These are phyloP conservation scores for Neopestalotiopsis rosae DNA, from an alignment of 2,329 filamentous ascomycete species.

Conservation along the genomic window DNA sequence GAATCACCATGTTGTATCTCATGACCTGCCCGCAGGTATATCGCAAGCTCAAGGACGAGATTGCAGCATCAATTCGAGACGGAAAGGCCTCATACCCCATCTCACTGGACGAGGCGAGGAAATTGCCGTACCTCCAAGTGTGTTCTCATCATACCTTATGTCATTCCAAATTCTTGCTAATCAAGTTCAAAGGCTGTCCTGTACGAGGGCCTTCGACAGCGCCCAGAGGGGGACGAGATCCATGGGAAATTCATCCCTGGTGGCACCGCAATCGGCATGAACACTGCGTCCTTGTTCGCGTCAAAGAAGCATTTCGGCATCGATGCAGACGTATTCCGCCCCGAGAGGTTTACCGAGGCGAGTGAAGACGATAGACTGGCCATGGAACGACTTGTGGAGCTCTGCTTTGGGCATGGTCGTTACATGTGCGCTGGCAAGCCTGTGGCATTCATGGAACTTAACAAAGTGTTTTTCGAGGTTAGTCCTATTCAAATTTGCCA, in stretches of 20 bases:
- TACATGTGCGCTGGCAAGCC: slow-evolving; percentile 47
- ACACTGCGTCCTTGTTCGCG: slow-evolving; percentile 39
- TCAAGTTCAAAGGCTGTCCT: slow-evolving; percentile 33
- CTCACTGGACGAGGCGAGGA: slow-evolving; percentile 30
- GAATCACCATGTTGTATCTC: slow-evolving; percentile 52
- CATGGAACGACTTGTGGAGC: slow-evolving; percentile 41
- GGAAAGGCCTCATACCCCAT: slow-evolving; percentile 35
- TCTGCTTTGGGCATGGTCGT: slow-evolving; percentile 45
- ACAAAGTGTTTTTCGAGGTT: slow-evolving; percentile 50
- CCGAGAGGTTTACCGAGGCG: slow-evolving; percentile 49
- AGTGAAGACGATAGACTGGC: slow-evolving; percentile 34
- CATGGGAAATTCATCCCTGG: slow-evolving; percentile 40
- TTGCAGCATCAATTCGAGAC: slow-evolving; percentile 36
- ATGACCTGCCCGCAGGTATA: slow-evolving; percentile 49
- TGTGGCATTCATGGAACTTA: slow-evolving; percentile 48
- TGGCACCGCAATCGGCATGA: slow-evolving; percentile 42
- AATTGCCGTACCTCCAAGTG: slow-evolving; percentile 37
- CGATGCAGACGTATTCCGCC: slow-evolving; percentile 46
- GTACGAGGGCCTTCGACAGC: slow-evolving; percentile 41
- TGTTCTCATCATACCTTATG: not conserved
- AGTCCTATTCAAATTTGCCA: slow-evolving; percentile 17
- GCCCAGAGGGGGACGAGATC: slow-evolving; percentile 36
- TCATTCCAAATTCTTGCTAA: not conserved
- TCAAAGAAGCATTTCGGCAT: slow-evolving; percentile 37
- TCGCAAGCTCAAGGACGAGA: slow-evolving; percentile 46